Percentiles rank a stretch among this genome's conserved stretches.
Evolutionary conservation across 2,329 filamentous ascomycete species (phyloP).

Genomic region (Mycosphaerella arachidis): DNA sequence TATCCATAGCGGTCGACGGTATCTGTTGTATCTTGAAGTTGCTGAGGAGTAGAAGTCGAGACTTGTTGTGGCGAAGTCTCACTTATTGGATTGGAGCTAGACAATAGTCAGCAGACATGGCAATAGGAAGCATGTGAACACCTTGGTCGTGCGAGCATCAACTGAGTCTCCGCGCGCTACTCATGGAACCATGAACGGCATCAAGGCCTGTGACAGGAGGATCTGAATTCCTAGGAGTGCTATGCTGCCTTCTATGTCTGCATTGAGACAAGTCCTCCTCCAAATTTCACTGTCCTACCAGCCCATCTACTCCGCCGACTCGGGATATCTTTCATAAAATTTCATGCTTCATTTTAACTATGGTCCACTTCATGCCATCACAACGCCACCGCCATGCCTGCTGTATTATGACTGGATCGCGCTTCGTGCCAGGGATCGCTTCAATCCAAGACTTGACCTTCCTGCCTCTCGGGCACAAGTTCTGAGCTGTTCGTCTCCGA

Average conservation of each 20-base stretch:
- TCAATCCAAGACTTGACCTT: slow-evolving; percentile 30
- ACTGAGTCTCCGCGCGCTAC: no score
- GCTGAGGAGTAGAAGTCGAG: neutral
- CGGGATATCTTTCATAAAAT: slow-evolving; percentile 1
- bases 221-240: neutral
- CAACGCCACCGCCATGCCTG: slow-evolving; percentile 8
- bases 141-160: neutral
- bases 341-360: neutral
- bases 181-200: neutral
- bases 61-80: neutral
- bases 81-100: neutral
- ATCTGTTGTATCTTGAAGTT: neutral
- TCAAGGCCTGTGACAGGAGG: neutral
- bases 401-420: slow-evolving; percentile 26
- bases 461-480: slow-evolving; percentile 33
- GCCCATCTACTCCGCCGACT: neutral
- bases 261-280: neutral
- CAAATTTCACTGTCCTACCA: neutral
- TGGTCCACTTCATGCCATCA: neutral
- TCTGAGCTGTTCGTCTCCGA: slow-evolving; percentile 20
- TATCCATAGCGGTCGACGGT: neutral
- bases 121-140: neutral
- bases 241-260: neutral
- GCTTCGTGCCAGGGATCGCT: slow-evolving; percentile 29
- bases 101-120: neutral